Evolutionary conservation across 1,139 yeast genomes (phyloP).

Genomic region (Geotrichum klebahnii): DNA sequence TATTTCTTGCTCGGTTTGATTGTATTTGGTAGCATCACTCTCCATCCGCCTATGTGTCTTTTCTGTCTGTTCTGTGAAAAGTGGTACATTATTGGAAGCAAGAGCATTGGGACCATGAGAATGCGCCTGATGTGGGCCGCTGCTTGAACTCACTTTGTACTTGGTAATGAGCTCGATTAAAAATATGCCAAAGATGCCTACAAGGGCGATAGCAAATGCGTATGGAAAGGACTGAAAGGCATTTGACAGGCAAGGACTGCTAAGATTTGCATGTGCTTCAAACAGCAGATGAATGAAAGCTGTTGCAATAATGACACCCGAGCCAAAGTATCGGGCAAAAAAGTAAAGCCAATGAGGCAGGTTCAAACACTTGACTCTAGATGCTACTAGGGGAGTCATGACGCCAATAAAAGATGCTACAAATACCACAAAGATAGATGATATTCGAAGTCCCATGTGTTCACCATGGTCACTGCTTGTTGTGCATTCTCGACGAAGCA

Average conservation of each 20-base stretch:
- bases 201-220: conserved; percentile 58
- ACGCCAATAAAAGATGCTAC: conserved; percentile 57
- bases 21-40: no score
- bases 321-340: conserved; percentile 77
- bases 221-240: conserved; percentile 55
- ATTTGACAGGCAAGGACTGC: conserved; percentile 53
- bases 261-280: conserved; percentile 62
- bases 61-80: background rate
- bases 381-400: conserved; percentile 40
- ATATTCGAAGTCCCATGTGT: conserved; percentile 60
- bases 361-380: conserved; percentile 31
- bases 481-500: conserved; percentile 19
- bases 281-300: conserved; percentile 79
- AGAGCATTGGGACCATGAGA: conserved; percentile 33
- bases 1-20: background rate
- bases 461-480: conserved; percentile 43
- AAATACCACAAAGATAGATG: conserved; percentile 66
- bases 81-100: background rate
- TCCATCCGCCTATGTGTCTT: background rate
- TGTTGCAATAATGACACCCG: conserved; percentile 88
- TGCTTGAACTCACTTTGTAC: conserved; percentile 21
- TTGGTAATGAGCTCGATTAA: conserved; percentile 33
- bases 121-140: conserved; percentile 20
- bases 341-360: conserved; percentile 60
- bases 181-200: conserved; percentile 39